These are phyloP conservation scores for Akanthomyces dipterigenus DNA, from an alignment of 2,329 filamentous ascomycete genomes.

Conservation along the genomic window DNA sequence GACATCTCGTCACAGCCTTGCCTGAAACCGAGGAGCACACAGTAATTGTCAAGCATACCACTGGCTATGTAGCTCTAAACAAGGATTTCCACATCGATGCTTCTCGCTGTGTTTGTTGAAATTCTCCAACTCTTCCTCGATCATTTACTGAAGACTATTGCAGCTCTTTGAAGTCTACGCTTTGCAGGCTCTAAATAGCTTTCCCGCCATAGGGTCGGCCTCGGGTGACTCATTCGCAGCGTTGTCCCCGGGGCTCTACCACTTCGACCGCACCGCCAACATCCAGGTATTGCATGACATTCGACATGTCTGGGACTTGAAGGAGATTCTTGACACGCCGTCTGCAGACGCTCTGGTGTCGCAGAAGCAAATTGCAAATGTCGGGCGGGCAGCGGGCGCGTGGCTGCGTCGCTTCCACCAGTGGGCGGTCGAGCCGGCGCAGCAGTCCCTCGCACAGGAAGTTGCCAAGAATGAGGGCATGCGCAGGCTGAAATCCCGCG, in stretches of 20 bases:
- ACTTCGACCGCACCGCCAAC: neutral
- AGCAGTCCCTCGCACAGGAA: neutral
- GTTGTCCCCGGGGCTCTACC: neutral
- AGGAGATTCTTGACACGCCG: neutral
- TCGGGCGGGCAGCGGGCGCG: neutral
- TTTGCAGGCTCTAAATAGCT: neutral
- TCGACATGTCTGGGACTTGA: neutral
- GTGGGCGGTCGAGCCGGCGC: neutral
- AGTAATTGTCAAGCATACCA: conserved; percentile 1
- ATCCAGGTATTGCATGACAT: neutral
- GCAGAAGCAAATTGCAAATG: neutral
- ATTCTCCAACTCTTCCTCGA: too few species aligned
- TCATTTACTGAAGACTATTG: neutral
- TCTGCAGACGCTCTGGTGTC: neutral
- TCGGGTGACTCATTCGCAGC: neutral
- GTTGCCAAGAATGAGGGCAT: neutral
- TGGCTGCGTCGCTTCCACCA: conserved; percentile 6
- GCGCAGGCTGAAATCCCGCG: neutral
- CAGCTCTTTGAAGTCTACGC: neutral
- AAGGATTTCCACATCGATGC: neutral
- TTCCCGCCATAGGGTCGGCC: neutral
- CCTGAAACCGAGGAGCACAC: neutral
- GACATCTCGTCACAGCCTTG: neutral
- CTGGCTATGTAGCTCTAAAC: neutral
- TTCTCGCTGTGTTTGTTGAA: neutral